These are phyloP conservation scores for Mucor indicus DNA, from an alignment of 371 early-diverging fungal genomes.

Conservation along the genomic window DNA sequence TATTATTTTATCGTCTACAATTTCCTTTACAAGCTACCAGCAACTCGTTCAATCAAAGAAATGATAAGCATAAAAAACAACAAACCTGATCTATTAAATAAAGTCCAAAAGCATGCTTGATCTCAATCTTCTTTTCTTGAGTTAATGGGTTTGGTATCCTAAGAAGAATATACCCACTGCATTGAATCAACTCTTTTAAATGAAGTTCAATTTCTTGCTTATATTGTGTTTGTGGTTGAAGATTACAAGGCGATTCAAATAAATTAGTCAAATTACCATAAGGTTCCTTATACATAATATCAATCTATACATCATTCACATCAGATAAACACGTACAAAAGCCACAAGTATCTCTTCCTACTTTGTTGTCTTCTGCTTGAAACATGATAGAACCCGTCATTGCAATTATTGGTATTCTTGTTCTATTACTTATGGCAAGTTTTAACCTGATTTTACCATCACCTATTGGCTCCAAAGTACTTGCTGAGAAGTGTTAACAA, in stretches of 20 bases:
- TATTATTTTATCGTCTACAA: background rate
- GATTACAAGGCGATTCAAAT: background rate
- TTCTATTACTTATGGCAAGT: conserved; percentile 1
- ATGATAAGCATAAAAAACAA: background rate
- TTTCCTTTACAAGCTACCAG: background rate
- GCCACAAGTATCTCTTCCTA: background rate
- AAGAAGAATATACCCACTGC: conserved; percentile 21
- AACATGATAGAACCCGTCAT: conserved; percentile 1
- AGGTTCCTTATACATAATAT: background rate
- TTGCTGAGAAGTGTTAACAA: background rate
- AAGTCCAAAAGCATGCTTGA: conserved; percentile 34
- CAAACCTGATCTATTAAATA: conserved; percentile 46
- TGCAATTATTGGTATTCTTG: background rate
- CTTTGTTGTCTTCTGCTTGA: background rate
- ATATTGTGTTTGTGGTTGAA: conserved; percentile 9
- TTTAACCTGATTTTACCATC: conserved; percentile 2
- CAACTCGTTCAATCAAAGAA: background rate
- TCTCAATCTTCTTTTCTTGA: conserved; percentile 5
- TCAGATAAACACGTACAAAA: background rate
- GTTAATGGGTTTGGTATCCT: conserved; percentile 21
- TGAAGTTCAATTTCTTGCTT: conserved; percentile 11
- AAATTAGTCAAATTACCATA: background rate
- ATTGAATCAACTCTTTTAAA: conserved; percentile 9
- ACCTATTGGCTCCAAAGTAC: conserved; percentile 8
- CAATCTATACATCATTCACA: background rate